phyloP scores from a whole-genome alignment of 1,139 yeast species.

The Pichia sp. region DNA sequence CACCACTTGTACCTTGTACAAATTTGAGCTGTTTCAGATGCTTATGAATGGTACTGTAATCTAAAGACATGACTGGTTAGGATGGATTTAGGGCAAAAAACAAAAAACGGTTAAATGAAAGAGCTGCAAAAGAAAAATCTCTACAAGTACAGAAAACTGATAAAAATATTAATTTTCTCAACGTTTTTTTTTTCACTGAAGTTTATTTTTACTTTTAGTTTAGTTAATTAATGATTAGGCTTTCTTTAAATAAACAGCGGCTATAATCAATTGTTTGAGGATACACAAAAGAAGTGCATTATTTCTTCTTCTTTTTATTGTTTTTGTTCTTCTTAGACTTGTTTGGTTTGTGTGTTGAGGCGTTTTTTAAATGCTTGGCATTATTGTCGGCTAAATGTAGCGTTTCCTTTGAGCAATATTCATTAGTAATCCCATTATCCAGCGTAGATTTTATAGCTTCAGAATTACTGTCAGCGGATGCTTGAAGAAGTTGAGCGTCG shows the following conservation, averaged over 20 bases:
- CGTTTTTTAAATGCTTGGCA: not conserved
- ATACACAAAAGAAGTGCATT: not conserved
- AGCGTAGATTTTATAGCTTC: not conserved
- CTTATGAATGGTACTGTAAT: conserved; percentile 23
- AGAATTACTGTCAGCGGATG: not conserved
- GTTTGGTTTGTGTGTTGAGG: not conserved
- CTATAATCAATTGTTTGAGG: not conserved
- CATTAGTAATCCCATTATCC: not conserved
- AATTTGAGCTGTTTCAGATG: conserved; percentile 20
- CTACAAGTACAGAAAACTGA: not conserved
- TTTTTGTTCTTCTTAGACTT: not conserved
- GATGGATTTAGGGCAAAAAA: too few species aligned
- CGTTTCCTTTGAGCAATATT: not conserved
- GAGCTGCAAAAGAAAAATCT: not conserved
- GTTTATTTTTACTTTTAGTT: not conserved
- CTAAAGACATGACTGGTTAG: conserved; percentile 5
- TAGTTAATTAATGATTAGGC: not conserved
- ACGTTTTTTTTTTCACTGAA: not conserved
- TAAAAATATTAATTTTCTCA: not conserved
- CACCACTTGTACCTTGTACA: not conserved
- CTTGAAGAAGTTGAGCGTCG: not conserved
- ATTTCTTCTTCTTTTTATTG: not conserved
- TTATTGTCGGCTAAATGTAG: not conserved
- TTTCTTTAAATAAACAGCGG: not conserved
- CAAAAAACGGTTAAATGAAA: not conserved